Percentiles rank a stretch among this genome's conserved stretches.
Evolutionary conservation across 1,284 basidiomycete genomes (phyloP).

Genomic region (Ganoderma resinaceum): DNA sequence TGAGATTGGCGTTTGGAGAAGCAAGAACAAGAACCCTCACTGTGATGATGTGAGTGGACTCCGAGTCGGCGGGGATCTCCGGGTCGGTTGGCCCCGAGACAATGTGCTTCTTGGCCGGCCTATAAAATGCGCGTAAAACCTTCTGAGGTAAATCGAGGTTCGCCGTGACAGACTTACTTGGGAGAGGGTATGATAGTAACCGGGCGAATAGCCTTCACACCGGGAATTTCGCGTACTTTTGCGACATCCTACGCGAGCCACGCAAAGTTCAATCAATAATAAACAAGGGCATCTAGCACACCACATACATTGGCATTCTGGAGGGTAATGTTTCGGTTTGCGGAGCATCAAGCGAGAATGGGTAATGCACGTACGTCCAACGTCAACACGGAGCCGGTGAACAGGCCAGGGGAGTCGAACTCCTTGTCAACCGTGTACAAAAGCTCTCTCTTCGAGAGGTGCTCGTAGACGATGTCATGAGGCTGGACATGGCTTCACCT

Average conservation of each 20-base stretch:
- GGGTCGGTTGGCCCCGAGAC: slow-evolving; percentile 45
- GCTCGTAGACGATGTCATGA: slow-evolving; percentile 47
- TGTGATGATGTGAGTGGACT: slow-evolving; percentile 46
- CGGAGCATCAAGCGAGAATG: neutral
- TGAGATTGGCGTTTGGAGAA: neutral
- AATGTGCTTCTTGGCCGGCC: slow-evolving; percentile 39
- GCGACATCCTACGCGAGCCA: slow-evolving; percentile 31
- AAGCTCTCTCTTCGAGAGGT: slow-evolving; percentile 44
- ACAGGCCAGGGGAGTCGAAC: slow-evolving; percentile 49
- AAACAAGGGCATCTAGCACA: no score
- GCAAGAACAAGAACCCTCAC: slow-evolving; percentile 25
- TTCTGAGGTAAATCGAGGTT: neutral
- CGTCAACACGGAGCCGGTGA: slow-evolving; percentile 51
- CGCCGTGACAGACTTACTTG: slow-evolving; percentile 28
- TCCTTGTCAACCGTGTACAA: slow-evolving; percentile 47
- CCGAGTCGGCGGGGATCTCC: slow-evolving; percentile 39
- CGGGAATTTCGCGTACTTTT: slow-evolving; percentile 34
- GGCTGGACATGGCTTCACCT: slow-evolving; percentile 26
- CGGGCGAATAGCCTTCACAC: slow-evolving; percentile 41
- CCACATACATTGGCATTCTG: slow-evolving; percentile 22
- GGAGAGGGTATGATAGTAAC: slow-evolving; percentile 38
- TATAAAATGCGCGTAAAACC: slow-evolving; percentile 20
- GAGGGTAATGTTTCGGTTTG: neutral
- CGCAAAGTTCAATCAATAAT: neutral
- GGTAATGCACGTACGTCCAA: slow-evolving; percentile 36